Conservation (phyloP, 805 yeast genomes). For the Monosporozyma servazzii region DNA sequence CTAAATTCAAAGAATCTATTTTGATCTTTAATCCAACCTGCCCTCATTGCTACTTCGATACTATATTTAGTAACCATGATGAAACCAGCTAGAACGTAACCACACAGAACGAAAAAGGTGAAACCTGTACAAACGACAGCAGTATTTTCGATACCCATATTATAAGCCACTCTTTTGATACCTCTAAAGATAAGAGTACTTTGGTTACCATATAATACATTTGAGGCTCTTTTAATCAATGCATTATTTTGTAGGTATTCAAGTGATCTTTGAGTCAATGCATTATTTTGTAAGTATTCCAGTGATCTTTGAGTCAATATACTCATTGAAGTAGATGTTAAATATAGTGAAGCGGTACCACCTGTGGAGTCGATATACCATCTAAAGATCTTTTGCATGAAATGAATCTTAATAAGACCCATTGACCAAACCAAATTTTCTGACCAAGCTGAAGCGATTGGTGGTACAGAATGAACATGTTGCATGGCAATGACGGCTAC, state of each 20-base stretch:
- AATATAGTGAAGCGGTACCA: conserved; percentile 67
- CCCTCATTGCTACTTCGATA: conserved; percentile 38
- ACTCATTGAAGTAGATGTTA: conserved; percentile 53
- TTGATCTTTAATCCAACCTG: conserved; percentile 39
- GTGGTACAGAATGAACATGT: conserved; percentile 83
- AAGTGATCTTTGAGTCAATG: conserved; percentile 51
- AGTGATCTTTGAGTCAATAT: conserved; percentile 58
- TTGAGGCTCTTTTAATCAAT: conserved; percentile 32
- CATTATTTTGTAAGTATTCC: conserved; percentile 15
- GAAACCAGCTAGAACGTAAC: conserved; percentile 60
- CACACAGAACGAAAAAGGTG: conserved; percentile 71
- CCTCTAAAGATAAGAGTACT: conserved; percentile 73
- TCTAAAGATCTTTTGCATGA: conserved; percentile 79
- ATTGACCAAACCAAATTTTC: conserved; percentile 93
- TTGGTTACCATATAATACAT: conserved; percentile 41
- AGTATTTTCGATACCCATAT: conserved; percentile 71
- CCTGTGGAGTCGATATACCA: conserved; percentile 89
- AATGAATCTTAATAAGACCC: conserved; percentile 71
- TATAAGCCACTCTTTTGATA: conserved; percentile 71
- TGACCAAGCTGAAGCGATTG: conserved; percentile 87
- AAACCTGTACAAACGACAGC: conserved; percentile 79
- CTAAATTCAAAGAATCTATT: conserved; percentile 42
- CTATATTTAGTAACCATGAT: conserved; percentile 48
- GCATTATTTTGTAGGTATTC: conserved; percentile 16
- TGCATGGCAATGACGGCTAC: conserved; percentile 80